Conservation (phyloP, 2,329 filamentous ascomycete species). For the Paecilomyces dactylethromorphus region DNA sequence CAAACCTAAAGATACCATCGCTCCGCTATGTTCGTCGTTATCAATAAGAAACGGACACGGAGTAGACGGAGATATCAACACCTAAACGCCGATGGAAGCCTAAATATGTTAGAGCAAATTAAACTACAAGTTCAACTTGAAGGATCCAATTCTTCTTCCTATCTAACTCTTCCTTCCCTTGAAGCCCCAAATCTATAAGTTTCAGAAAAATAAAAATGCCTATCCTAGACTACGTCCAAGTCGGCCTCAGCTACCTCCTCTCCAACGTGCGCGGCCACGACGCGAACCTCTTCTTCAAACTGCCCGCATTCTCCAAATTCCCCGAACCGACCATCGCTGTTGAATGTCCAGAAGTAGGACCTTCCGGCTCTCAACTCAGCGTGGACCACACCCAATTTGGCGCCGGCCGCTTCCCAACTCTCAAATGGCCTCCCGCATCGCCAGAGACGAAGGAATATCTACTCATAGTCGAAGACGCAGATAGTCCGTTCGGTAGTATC, state of each 20-base stretch:
- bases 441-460: slow-evolving; percentile 40
- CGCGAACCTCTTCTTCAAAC: not conserved
- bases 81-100: too few species aligned
- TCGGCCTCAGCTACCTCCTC: not conserved
- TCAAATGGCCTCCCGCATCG: slow-evolving; percentile 34
- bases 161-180: too few species aligned
- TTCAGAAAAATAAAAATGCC: too few species aligned
- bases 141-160: too few species aligned
- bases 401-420: slow-evolving; percentile 32
- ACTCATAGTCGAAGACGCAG: slow-evolving; percentile 43
- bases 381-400: slow-evolving; percentile 36
- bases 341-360: slow-evolving; percentile 14
- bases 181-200: too few species aligned
- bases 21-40: too few species aligned
- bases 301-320: not conserved
- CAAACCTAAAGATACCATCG: too few species aligned
- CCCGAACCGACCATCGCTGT: not conserved
- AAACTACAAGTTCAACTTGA: too few species aligned
- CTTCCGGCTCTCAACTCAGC: slow-evolving; percentile 22
- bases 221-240: too few species aligned
- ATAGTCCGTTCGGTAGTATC: slow-evolving; percentile 36
- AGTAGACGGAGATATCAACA: too few species aligned
- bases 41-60: too few species aligned
- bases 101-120: too few species aligned
- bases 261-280: not conserved